These are phyloP conservation scores for Cucumis variabilis DNA, from an alignment of 331 rosid species.

Conservation along the genomic window DNA sequence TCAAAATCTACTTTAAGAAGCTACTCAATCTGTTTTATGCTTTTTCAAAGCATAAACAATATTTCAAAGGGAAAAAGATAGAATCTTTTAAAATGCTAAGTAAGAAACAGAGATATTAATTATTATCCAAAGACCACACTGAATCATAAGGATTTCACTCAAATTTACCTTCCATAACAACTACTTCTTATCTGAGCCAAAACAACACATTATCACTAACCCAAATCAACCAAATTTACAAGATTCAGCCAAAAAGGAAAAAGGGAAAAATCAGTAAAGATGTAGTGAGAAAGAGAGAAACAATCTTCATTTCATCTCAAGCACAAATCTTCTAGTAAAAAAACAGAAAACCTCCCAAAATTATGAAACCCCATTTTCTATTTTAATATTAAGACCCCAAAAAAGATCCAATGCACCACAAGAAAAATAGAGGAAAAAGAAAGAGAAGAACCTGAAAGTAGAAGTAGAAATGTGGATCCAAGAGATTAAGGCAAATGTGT, in stretches of 20 bases:
- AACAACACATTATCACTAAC: background rate
- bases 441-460: conserved; percentile 54
- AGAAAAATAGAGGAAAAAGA: conserved; percentile 22
- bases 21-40: conserved; percentile 38
- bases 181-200: background rate
- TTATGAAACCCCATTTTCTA: background rate
- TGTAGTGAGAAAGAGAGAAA: background rate
- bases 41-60: background rate
- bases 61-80: conserved; percentile 36
- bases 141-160: conserved; percentile 7
- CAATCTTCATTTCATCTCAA: conserved; percentile 31
- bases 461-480: conserved; percentile 50
- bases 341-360: background rate
- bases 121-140: background rate
- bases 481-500: conserved; percentile 53
- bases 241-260: background rate
- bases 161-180: background rate
- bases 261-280: background rate
- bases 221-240: conserved; percentile 6
- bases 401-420: conserved; percentile 25
- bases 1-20: conserved; percentile 38
- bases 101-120: conserved; percentile 14
- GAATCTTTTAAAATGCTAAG: conserved; percentile 4
- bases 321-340: background rate
- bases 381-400: background rate